Base-by-base conservation (phyloP, 352 stramenopile genomes). In the Phytophthora boehmeriae region DNA sequence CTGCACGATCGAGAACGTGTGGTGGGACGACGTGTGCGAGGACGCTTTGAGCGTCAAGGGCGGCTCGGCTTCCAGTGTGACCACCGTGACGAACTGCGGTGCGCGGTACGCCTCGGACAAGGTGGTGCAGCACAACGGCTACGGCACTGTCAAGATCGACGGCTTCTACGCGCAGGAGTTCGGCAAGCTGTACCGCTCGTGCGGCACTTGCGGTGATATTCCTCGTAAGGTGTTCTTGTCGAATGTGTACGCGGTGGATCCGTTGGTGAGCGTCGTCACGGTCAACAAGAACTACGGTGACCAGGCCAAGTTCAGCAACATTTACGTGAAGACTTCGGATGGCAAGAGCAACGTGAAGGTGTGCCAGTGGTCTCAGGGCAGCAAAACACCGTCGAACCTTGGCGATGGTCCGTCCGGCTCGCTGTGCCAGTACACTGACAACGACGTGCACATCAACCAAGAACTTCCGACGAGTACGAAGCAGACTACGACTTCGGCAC, bases 21-120 rank as follows among this genome's bases (percentile, higher is more conserved):
- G 51, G 51, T 67, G 59, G 59, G 59, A 68, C 20, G 52, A 68
- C 39, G 59, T 68, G 41, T 68, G 59, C 42, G 58, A 60, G 34
- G 49, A 66, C 43, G 71, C 67, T 3, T 43, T 74, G 11, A 64
- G 47, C 2, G 53, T 80, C 67, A 83, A 80, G 56, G 62, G 61
- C 30, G 74, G 74, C 35, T 35, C 39, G 14, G 43, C 66, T 0
- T 70, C 48, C 1, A 75, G 56, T 23, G 59, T 80, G 13, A 52
- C 67, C 16, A 59, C 50, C 8, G 54, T 78, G 8, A 34, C 63
- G 10, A 74, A 60, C 30, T 62, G 70, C 10, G 74, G 74, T 28
- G 73, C 73, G 1, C 68, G 68, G 14, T 62, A 63, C 1, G 74
- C 71, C 25, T 56, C 73, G 22, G 74, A 83, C 68, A 83, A 83